Conservation (phyloP, 345 rosid species). For the Iberis pinnata region DNA sequence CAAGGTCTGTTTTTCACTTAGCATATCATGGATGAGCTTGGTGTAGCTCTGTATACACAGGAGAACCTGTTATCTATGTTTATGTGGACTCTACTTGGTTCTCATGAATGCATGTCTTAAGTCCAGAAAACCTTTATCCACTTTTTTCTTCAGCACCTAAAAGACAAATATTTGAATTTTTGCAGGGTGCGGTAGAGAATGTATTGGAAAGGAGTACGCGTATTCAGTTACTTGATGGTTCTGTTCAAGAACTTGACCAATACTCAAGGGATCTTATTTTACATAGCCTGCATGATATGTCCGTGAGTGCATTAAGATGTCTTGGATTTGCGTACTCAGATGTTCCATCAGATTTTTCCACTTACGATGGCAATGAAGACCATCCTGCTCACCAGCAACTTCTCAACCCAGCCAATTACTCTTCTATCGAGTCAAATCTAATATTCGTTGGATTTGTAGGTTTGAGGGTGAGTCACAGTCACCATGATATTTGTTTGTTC, state of each 20-base stretch:
- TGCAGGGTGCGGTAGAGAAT: slow-evolving; percentile 96
- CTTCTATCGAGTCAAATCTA: slow-evolving; percentile 74
- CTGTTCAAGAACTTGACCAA: slow-evolving; percentile 52
- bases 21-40: background rate
- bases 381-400: slow-evolving; percentile 83
- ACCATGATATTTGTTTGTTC: background rate
- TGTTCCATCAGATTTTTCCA: slow-evolving; percentile 44
- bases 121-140: background rate
- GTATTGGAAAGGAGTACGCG: slow-evolving; percentile 75
- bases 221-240: slow-evolving; percentile 71
- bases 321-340: slow-evolving; percentile 77
- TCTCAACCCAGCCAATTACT: slow-evolving; percentile 61
- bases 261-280: slow-evolving; percentile 49
- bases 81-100: slow-evolving; percentile 13
- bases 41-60: background rate
- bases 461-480: slow-evolving; percentile 52
- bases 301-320: slow-evolving; percentile 69
- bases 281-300: slow-evolving; percentile 62
- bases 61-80: background rate
- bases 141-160: slow-evolving; percentile 2
- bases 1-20: slow-evolving; percentile 43
- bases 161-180: slow-evolving; percentile 8
- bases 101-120: background rate
- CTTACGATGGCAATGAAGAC: slow-evolving; percentile 80
- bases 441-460: slow-evolving; percentile 82